Conservation (phyloP, 192 early-diverging fungal genomes). For the Gryganskiella cystojenkinii region DNA sequence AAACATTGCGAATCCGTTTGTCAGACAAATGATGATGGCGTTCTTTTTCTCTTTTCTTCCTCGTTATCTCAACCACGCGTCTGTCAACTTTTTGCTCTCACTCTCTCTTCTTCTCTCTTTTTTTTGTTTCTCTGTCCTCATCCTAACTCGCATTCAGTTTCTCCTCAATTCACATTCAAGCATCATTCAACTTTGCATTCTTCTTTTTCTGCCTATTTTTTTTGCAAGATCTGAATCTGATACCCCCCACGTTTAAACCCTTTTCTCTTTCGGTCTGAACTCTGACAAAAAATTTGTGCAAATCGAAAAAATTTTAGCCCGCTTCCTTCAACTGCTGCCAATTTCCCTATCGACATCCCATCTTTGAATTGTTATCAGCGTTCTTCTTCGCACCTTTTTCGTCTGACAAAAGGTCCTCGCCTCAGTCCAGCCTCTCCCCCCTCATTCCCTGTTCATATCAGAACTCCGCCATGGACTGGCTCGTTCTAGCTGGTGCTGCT, state of each 20-base stretch:
- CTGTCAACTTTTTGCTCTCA: background rate
- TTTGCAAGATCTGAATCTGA: background rate
- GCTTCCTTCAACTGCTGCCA: background rate
- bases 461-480: constrained; percentile 11
- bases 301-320: background rate
- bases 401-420: no score
- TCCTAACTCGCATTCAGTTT: background rate
- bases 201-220: background rate
- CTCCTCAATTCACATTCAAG: background rate
- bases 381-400: background rate
- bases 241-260: background rate
- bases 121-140: background rate
- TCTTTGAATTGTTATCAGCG: background rate
- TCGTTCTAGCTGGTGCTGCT: constrained; percentile 17
- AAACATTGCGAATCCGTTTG: no score
- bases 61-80: no score
- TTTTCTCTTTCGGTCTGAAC: background rate
- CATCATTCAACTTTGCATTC: background rate
- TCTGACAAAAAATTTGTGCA: no score
- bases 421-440: no score
- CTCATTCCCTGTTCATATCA: background rate
- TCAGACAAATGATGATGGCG: no score
- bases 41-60: no score
- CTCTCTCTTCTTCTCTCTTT: background rate
- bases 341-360: no score